Conservation (phyloP, 306 rosid genomes). For the Vigna hirtella region DNA sequence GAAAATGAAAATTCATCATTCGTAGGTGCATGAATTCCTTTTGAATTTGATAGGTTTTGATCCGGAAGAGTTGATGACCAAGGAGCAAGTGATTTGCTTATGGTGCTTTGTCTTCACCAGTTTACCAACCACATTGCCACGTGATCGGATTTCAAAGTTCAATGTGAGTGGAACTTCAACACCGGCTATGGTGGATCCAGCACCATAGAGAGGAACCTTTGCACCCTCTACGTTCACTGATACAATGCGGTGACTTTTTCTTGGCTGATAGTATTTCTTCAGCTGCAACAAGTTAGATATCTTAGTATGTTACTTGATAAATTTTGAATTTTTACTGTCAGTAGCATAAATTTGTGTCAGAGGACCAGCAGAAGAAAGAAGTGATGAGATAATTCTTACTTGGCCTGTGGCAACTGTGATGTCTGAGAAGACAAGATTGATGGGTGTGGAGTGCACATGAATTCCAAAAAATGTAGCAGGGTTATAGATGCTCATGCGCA, state of each 20-base stretch:
- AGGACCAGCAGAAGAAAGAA: too few species aligned
- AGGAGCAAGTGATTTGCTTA: slow-evolving; percentile 69
- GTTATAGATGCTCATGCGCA: slow-evolving; percentile 73
- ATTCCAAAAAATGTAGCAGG: slow-evolving; percentile 94
- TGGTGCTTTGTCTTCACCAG: slow-evolving; percentile 76
- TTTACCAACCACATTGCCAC: slow-evolving; percentile 85
- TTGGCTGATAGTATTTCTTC: slow-evolving; percentile 85
- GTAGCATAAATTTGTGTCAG: too few species aligned
- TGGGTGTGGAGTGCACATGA: slow-evolving; percentile 77
- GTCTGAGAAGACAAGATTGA: slow-evolving; percentile 74
- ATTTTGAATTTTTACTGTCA: not conserved
- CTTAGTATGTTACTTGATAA: not conserved
- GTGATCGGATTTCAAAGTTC: slow-evolving; percentile 62
- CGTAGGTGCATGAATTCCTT: slow-evolving; percentile 67
- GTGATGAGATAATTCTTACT: slow-evolving; percentile 50
- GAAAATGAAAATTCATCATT: slow-evolving; percentile 47
- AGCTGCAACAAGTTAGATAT: slow-evolving; percentile 54
- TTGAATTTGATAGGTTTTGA: slow-evolving; percentile 78
- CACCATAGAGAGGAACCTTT: slow-evolving; percentile 91
- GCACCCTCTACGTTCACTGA: slow-evolving; percentile 63
- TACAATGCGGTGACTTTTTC: slow-evolving; percentile 70
- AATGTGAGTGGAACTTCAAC: slow-evolving; percentile 64
- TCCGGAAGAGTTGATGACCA: slow-evolving; percentile 61
- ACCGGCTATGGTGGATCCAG: slow-evolving; percentile 66
- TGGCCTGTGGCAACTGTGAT: slow-evolving; percentile 84